Base-by-base conservation (phyloP, 495 filamentous ascomycete genomes). In the Penicillium silybi region DNA sequence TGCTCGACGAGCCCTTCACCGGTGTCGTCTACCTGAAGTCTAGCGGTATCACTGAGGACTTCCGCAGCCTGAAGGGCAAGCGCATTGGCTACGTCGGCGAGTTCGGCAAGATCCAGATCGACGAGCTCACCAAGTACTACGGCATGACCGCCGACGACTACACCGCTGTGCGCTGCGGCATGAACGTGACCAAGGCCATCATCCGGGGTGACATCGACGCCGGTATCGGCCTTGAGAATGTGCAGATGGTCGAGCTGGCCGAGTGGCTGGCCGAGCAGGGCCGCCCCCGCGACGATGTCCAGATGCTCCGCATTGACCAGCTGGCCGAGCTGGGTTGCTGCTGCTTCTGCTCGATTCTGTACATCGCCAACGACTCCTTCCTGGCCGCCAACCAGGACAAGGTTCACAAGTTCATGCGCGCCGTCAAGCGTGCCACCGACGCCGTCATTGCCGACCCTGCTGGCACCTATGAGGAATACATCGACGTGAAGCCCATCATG, bases 91-190 rank as follows among this genome's bases (percentile, higher is more conserved):
- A 87, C 55, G 84, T 87, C 44, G 83, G 84, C 39, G 84, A 87
- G 61, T 88, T 87, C 50, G 84, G 85, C 63, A 88, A 88, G 81
- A 86, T 87, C 61, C 84, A 86, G 70, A 86, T 87, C 57, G 85
- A 87, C 62, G 85, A 87, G 64, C 79, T 87, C 42, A 87, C 84
- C 49, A 82, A 82, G 55, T 78, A 85, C 75, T 86, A 86, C 66
- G 82, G 80, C 65, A 86, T 87, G 83, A 81, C 79, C 8, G 73
- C 82, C 6, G 72, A 76, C 15, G 82, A 86, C 73, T 87, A 87
- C 76, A 86, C 83, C 6, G 84, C 83, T 37, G 77, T 86, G 46
- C 83, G 84, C 48, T 82, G 79, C 53, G 80, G 79, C 32, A 84
- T 82, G 80, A 82, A 84, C 58, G 75, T 82, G 51, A 80, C 78